Evolutionary conservation across 345 rosid species (phyloP), one percentile per base, ranked within the genome.

Genomic region (Populus tremula): DNA sequence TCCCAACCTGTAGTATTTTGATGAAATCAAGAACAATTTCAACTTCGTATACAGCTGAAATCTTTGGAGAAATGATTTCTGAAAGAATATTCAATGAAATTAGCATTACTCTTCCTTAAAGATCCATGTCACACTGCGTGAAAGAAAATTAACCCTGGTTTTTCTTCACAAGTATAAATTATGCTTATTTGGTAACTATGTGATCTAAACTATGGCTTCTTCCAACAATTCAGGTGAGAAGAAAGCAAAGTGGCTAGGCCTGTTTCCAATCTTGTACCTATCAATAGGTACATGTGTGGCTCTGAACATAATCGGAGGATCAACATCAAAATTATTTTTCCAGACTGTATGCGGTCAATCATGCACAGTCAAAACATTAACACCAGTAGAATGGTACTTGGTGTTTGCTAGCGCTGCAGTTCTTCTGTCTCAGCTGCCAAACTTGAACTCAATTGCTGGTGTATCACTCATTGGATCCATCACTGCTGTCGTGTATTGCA

Each of bases 361-460:
- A 41, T 80, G 85, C 64, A 20, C 56, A 6, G 50, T 23, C 1
- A 74, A 39, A 59, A 63, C 85, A 33, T 70, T 80, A 36, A 75
- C 82, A 9, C 56, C 80, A 1, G 84, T 73, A 56, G 83, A 85
- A 61, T 86, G 87, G 86, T 76, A 82, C 80, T 54, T 88, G 68
- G 77, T 88, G 36, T 88, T 88, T 69, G 82, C 89, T 0, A 77
- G 82, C 23, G 75, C 50, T 1, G 89, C 89, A 16, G 79, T 84
- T 49, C 14, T 76, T 33, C 76, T 84, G 68, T 81, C 89, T 17
- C 91, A 88, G 83, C 83, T 84, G 17, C 89, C 89, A 1, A 88
- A 84, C 82, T n/a, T 88, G 77, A 84, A 88, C 77, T 78, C 91
- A 27, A 67, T 83, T 0, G 88, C 88, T 0, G 82, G 80, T 0